These are phyloP conservation scores for Podaxis pistillaris DNA, from an alignment of 768 basidiomycete genomes.

Conservation along the genomic window DNA sequence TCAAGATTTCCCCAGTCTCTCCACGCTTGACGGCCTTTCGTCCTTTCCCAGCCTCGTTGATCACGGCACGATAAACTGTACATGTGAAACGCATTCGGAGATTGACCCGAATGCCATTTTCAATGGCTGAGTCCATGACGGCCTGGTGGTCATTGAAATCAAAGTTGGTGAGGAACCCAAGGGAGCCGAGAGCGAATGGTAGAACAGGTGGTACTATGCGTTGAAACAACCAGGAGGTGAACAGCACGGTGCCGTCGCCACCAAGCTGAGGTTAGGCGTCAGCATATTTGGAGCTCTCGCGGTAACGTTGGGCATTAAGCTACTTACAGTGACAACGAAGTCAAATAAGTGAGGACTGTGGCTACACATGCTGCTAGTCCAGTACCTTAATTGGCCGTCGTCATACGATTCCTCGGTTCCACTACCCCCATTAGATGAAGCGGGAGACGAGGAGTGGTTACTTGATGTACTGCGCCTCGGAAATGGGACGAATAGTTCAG, in stretches of 20 bases:
- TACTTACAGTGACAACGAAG: constrained; percentile 91
- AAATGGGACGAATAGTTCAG: constrained; percentile 82
- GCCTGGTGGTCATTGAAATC: constrained; percentile 84
- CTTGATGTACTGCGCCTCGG: constrained; percentile 74
- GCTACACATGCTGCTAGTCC: constrained; percentile 96
- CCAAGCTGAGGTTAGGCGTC: constrained; percentile 62
- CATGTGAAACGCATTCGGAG: constrained; percentile 99
- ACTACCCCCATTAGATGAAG: constrained; percentile 35
- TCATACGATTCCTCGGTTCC: constrained; percentile 44
- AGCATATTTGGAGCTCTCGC: constrained; percentile 12
- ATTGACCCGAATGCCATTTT: constrained; percentile 94
- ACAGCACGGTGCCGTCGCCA: constrained; percentile 97
- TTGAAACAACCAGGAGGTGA: constrained; percentile 99
- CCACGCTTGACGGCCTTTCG: constrained; percentile 89
- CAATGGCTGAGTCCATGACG: constrained; percentile 85
- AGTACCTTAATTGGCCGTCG: constrained; percentile 93
- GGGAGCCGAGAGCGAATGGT: constrained; percentile 93
- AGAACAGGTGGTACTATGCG: constrained; percentile 98
- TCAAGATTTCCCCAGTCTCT: constrained; percentile 95
- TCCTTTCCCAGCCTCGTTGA: constrained; percentile 63
- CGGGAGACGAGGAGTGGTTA: constrained; percentile 56
- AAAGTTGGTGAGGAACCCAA: constrained; percentile 97
- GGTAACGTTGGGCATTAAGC: background rate
- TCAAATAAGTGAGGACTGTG: constrained; percentile 91
- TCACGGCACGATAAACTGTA: constrained; percentile 92